A percentile compares a stretch with the other conserved stretches of the same genome.
Evolutionary conservation across 768 basidiomycete genomes (phyloP).

Genomic region (Tremella mesenterica): DNA sequence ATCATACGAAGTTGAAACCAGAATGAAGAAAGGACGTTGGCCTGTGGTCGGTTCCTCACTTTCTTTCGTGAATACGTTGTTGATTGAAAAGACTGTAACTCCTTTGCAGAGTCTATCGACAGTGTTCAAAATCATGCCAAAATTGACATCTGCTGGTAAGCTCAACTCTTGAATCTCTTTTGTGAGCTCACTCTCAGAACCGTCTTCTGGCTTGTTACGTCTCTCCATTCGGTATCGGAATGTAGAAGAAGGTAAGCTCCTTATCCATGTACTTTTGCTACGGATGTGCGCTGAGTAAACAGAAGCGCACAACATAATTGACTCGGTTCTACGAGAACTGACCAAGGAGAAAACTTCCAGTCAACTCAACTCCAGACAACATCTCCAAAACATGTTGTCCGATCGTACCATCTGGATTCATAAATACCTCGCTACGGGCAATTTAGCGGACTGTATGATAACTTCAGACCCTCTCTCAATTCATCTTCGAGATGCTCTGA

Average conservation of each 20-base stretch:
- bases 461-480: no score
- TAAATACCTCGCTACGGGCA: not conserved
- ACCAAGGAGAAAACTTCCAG: no score
- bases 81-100: slow-evolving; percentile 59
- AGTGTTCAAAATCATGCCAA: slow-evolving; percentile 65
- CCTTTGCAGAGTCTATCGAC: slow-evolving; percentile 68
- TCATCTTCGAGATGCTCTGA: slow-evolving; percentile 3
- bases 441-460: not conserved
- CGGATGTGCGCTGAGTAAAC: not conserved
- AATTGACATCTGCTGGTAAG: not conserved
- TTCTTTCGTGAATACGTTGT: slow-evolving; percentile 35
- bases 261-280: no score
- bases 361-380: no score
- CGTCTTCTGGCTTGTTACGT: slow-evolving; percentile 26
- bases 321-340: no score
- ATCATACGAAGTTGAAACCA: slow-evolving; percentile 2
- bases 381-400: not conserved
- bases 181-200: slow-evolving; percentile 52
- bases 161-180: slow-evolving; percentile 48
- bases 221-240: slow-evolving; percentile 67
- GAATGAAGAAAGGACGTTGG: slow-evolving; percentile 50
- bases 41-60: slow-evolving; percentile 31
- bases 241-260: slow-evolving; percentile 63
- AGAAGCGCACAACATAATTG: not conserved
- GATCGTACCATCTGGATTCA: not conserved